phyloP scores from a whole-genome alignment of 148 eudicot genomes.

The Rhododendron williamsianum region DNA sequence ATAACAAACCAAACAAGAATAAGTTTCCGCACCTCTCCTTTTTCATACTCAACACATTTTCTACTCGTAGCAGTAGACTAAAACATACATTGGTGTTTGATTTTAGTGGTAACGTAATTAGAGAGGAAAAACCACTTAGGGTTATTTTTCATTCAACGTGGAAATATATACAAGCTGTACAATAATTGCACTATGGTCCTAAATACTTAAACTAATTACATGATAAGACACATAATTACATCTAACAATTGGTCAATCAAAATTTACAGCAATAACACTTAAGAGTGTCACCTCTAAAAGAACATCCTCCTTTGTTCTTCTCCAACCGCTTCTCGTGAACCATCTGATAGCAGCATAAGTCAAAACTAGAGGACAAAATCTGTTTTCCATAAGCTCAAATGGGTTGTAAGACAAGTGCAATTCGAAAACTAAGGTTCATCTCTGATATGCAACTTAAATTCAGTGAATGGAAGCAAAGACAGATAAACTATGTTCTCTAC shows the following conservation, averaged over 20 bases:
- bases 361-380: background rate
- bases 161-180: too few species aligned
- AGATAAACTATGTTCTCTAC: background rate
- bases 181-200: too few species aligned
- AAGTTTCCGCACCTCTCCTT: background rate
- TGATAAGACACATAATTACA: too few species aligned
- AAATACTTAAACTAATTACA: too few species aligned
- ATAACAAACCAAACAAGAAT: background rate
- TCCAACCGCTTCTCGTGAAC: slow-evolving; percentile 90
- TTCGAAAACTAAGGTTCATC: background rate
- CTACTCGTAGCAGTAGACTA: background rate
- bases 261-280: background rate
- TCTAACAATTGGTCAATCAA: too few species aligned
- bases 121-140: too few species aligned
- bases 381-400: slow-evolving; percentile 6
- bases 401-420: background rate
- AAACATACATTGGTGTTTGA: background rate
- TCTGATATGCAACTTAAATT: background rate
- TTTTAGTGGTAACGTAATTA: too few species aligned
- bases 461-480: background rate
- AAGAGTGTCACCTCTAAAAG: slow-evolving; percentile 61
- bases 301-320: slow-evolving; percentile 83
- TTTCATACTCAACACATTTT: background rate
- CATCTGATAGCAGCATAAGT: slow-evolving; percentile 41
- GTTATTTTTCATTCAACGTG: too few species aligned